These are phyloP conservation scores for Clonostachys chloroleuca DNA, from an alignment of 2,329 filamentous ascomycete genomes.

Conservation along the genomic window DNA sequence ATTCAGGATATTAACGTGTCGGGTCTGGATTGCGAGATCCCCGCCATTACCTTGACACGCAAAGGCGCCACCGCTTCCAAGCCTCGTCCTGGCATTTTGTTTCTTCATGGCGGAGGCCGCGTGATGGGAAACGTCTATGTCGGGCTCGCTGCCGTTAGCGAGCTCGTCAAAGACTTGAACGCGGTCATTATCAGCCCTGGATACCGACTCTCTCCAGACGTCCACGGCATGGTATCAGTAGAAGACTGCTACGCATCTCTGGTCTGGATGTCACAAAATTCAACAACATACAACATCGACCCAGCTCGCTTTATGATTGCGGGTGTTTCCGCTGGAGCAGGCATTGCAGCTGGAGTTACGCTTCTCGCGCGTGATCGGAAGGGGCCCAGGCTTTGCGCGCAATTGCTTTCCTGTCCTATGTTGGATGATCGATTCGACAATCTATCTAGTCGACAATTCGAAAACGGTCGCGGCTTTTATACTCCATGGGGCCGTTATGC, in stretches of 20 bases:
- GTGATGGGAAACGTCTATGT: conserved; percentile 13
- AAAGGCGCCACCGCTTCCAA: conserved; percentile 8
- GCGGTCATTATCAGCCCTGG: conserved; percentile 14
- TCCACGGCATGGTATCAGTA: conserved; percentile 9
- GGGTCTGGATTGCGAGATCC: conserved; percentile 6
- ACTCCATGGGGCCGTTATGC: conserved; percentile 28
- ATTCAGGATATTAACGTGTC: conserved; percentile 5
- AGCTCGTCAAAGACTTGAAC: conserved; percentile 4
- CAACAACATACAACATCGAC: conserved; percentile 31
- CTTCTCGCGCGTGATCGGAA: conserved; percentile 27
- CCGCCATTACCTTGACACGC: conserved; percentile 11
- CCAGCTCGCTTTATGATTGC: conserved; percentile 27
- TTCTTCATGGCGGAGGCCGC: conserved; percentile 13
- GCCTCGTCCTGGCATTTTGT: conserved; percentile 10
- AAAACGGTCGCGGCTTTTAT: conserved; percentile 26
- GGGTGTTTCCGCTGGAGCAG: conserved; percentile 37
- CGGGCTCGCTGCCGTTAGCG: background rate
- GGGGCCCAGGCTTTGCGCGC: conserved; percentile 23
- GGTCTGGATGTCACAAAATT: conserved; percentile 27
- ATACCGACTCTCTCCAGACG: conserved; percentile 17
- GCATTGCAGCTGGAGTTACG: conserved; percentile 28
- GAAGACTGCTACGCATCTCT: conserved; percentile 20
- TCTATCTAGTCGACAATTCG: conserved; percentile 21
- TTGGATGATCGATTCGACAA: conserved; percentile 34
- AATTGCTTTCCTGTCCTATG: conserved; percentile 41